These are phyloP conservation scores for Lachancea kluyveri DNA, from an alignment of 805 yeast species.

Conservation along the genomic window DNA sequence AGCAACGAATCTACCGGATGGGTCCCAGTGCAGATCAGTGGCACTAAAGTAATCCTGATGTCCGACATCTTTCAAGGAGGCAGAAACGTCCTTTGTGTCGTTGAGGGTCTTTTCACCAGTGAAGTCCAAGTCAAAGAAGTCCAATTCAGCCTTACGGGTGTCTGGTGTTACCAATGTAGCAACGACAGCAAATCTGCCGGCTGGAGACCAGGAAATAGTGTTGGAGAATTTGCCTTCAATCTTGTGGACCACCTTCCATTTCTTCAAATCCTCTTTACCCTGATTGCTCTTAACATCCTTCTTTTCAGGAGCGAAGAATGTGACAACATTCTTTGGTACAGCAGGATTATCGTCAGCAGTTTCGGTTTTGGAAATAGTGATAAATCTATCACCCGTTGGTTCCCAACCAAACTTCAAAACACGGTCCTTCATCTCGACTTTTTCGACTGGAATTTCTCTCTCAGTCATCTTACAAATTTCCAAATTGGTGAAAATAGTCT, in stretches of 20 bases:
- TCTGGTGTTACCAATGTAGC: constrained; percentile 41
- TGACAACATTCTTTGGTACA: constrained; percentile 54
- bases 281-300: constrained; percentile 44
- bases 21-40: constrained; percentile 89
- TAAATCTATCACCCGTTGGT: constrained; percentile 84
- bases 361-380: constrained; percentile 61
- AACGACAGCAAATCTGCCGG: constrained; percentile 74
- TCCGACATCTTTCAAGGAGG: constrained; percentile 56
- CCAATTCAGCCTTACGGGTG: constrained; percentile 57
- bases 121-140: constrained; percentile 80
- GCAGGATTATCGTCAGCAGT: constrained; percentile 50
- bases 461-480: constrained; percentile 87
- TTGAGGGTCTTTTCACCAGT: constrained; percentile 53
- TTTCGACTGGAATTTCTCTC: constrained; percentile 90
- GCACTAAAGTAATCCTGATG: constrained; percentile 66
- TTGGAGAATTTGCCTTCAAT: constrained; percentile 61
- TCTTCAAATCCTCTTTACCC: constrained; percentile 33
- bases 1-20: constrained; percentile 86
- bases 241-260: constrained; percentile 56
- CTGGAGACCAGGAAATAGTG: constrained; percentile 82
- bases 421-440: constrained; percentile 85
- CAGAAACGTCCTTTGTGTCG: constrained; percentile 39
- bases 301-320: constrained; percentile 79
- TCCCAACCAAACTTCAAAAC: constrained; percentile 93
- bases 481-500: constrained; percentile 83